Evolutionary conservation across 805 yeast genomes (phyloP), one percentile per base, ranked within the genome.

Genomic region (Starmera dryadoides): DNA sequence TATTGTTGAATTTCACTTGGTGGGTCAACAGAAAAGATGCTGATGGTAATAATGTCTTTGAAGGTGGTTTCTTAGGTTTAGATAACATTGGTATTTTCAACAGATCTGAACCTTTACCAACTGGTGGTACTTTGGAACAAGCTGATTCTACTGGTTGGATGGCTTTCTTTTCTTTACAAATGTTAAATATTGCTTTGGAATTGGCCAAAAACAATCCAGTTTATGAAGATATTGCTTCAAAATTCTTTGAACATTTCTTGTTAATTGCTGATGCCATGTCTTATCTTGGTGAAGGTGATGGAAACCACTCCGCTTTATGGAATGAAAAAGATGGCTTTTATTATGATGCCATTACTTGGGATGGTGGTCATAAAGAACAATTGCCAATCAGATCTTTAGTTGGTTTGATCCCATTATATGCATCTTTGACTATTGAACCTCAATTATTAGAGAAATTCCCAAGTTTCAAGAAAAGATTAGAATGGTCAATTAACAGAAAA

Each of bases 71-170:
- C 61, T 69, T 88, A 42, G 97, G 97, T 7, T 68, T 88, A 42
- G 97, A 88, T 64, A 88, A 88, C 62, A 88, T 88, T 62, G 96
- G 96, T 48, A 72, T 88, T 44, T 88, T 88, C 66, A 88, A 88
- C 61, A 74, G 97, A 58, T 84, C 95, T 6, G 97, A 88, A 65
- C 93, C 94, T 1, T 68, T 86, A 51, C 97, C 97, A 30, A 86
- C 94, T 2, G 96, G 96, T 30, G 96, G 96, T 36, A 75, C 72
- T 29, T 70, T 88, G 46, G 94, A 86, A 56, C 97, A 88, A 62
- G 95, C 96, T 0, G 97, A 88, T 62, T 84, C 95, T 14, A 89
- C 97, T 10, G 96, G 96, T 22, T 88, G 97, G 97, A 86, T 88
- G 93, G 96, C 95, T 0, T 88, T 91, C 66, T 88, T 82, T 64